Evolutionary conservation across 2,329 filamentous ascomycete species (phyloP), one percentile per base, ranked within the genome.

Genomic region (Phoma sp.): DNA sequence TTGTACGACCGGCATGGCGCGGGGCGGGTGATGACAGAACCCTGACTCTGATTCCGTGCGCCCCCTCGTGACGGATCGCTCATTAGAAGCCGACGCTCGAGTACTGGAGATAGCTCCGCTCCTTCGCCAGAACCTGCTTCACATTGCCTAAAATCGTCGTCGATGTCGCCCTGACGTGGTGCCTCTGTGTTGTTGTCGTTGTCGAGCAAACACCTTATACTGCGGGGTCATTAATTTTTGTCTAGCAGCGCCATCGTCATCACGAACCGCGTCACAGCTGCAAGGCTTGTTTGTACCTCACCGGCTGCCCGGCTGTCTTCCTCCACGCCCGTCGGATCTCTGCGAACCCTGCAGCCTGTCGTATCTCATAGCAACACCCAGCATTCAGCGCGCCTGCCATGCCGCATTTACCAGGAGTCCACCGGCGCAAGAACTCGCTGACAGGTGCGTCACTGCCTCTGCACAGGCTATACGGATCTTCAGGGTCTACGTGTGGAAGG

Each of bases 341-440:
- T 31, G 25, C n/a, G 10, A 31, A n/a, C 15, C 3, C 36, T 9
- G n/a, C 10, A 31, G 24, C 9, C 19, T 21, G 5, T 17, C 31
- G 25, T 21, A 19, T 1, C 12, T 3, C 19, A 17, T 41, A 12
- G 19, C 27, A 37, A 12, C 19, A 8, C 32, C 13, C 35, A 13
- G 33, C 19, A 4, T 33, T 13, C 33, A 13, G 39, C 24, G 22
- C n/a, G 4, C 46, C 63, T 66, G 74, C 55, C 60, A 82, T 82
- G 80, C 65, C 65, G 49, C 65, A 69, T 43, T 17, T 69, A 36
- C 65, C 64, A 43, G 65, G 65, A 43, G 62, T 62, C 39, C 65
- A 69, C 40, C 53, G 63, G 55, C 65, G 63, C 37, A 57, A 62
- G 58, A 57, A 61, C 51, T 69, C 65, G 58, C 60, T 69, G 55